Conservation (phyloP, 2,329 filamentous ascomycete species). For the Scedosporium apiospermum region DNA sequence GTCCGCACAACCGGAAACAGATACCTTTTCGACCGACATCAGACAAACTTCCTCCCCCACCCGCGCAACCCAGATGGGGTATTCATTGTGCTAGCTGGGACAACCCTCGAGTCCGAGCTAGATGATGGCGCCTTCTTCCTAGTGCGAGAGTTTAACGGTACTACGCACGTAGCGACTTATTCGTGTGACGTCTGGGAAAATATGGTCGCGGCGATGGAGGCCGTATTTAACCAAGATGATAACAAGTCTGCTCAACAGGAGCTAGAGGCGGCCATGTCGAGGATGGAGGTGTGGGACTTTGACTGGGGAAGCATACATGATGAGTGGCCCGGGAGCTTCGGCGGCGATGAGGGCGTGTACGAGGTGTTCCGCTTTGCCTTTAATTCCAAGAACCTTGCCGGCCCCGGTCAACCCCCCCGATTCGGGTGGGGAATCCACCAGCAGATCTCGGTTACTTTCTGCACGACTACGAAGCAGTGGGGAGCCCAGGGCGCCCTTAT, state of each 20-base stretch:
- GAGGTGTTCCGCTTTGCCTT: constrained; percentile 3
- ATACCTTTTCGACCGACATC: not conserved
- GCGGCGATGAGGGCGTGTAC: constrained; percentile 1
- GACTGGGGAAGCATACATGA: not conserved
- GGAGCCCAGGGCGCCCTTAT: not conserved
- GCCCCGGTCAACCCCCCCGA: not conserved
- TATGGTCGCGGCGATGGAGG: not conserved
- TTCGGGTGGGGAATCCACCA: not conserved
- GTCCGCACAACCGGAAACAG: not conserved
- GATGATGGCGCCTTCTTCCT: not conserved
- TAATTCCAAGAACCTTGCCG: not conserved
- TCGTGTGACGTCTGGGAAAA: not conserved
- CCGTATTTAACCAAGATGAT: not conserved
- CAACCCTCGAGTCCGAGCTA: not conserved
- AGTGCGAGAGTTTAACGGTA: not conserved
- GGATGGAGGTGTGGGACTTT: not conserved
- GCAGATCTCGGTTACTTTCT: not conserved
- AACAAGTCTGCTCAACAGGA: no score
- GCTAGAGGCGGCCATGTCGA: not conserved
- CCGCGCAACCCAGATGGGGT: not conserved
- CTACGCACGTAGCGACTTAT: not conserved
- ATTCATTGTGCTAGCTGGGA: not conserved
- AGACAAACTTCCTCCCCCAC: constrained; percentile 1
- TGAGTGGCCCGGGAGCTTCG: not conserved
- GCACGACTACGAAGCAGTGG: not conserved